Conservation (phyloP, 2,329 filamentous ascomycete species). For the Ramularia endophylla region DNA sequence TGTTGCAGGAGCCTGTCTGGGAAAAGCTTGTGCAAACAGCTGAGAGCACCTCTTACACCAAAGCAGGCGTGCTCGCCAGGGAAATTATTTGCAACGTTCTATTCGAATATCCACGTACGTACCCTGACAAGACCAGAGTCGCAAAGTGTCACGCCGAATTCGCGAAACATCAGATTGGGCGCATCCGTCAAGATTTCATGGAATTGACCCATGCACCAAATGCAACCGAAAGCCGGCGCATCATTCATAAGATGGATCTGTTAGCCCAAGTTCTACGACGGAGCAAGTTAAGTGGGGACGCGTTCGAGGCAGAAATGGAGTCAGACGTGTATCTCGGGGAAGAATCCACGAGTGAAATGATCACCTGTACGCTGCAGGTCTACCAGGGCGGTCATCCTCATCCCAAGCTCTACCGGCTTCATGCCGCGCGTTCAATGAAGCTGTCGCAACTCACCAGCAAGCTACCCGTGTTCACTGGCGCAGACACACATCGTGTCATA, state of each 20-base stretch:
- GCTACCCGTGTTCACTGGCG: conserved; percentile 20
- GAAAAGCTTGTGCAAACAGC: conserved; percentile 17
- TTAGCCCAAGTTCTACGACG: conserved; percentile 13
- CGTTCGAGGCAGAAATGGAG: conserved; percentile 1
- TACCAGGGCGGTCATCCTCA: conserved; percentile 15
- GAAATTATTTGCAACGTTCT: conserved; percentile 13
- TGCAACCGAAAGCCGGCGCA: background rate
- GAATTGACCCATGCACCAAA: background rate
- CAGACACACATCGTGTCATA: conserved; percentile 20
- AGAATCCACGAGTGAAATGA: conserved; percentile 2
- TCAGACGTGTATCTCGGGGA: background rate
- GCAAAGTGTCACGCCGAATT: conserved; percentile 16
- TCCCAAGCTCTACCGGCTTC: conserved; percentile 13
- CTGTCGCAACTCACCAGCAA: conserved; percentile 18
- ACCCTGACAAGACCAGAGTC: conserved; percentile 4
- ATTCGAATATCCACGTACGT: conserved; percentile 9
- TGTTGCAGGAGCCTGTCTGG: conserved; percentile 16
- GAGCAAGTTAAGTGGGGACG: conserved; percentile 11
- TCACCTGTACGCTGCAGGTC: conserved; percentile 18
- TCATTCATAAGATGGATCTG: conserved; percentile 13
- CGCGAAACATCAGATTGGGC: conserved; percentile 15
- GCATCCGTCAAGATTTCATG: conserved; percentile 6
- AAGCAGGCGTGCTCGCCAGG: conserved; percentile 6
- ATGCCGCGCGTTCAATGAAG: conserved; percentile 10
- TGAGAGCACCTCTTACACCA: conserved; percentile 7